A percentile compares a stretch with the other conserved stretches of the same genome.
Conservation (phyloP, 108 stramenopile genomes). For the Cyclotella baltica region DNA sequence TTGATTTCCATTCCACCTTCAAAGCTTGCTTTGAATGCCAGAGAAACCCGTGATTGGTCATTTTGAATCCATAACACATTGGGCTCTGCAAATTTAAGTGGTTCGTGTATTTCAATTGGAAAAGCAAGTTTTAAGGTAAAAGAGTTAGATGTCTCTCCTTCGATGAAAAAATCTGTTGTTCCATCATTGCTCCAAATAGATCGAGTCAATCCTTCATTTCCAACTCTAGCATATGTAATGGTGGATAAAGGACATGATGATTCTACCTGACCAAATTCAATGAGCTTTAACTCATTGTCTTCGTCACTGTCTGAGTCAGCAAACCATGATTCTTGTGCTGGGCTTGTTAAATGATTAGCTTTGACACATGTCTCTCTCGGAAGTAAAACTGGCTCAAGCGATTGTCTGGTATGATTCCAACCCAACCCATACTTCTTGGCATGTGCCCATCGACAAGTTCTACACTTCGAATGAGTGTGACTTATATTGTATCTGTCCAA, state of each 20-base stretch:
- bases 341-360: slow-evolving; percentile 33
- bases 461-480: slow-evolving; percentile 56
- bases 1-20: not conserved
- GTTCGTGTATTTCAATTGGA: slow-evolving; percentile 17
- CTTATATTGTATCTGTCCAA: slow-evolving; percentile 55
- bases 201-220: slow-evolving; percentile 12
- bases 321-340: slow-evolving; percentile 61
- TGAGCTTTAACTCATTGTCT: not conserved
- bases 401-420: slow-evolving; percentile 60
- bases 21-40: slow-evolving; percentile 53
- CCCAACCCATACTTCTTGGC: slow-evolving; percentile 66
- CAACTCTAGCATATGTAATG: slow-evolving; percentile 1
- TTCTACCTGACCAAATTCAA: not conserved
- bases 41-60: slow-evolving; percentile 50
- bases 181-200: slow-evolving; percentile 24
- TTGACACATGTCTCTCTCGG: slow-evolving; percentile 46
- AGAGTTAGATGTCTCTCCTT: slow-evolving; percentile 3
- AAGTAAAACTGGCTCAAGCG: slow-evolving; percentile 36
- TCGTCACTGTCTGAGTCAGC: not conserved
- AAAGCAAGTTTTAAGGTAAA: slow-evolving; percentile 1
- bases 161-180: slow-evolving; percentile 12
- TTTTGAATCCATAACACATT: slow-evolving; percentile 63
- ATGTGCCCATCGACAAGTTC: slow-evolving; percentile 71
- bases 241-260: slow-evolving; percentile 16
- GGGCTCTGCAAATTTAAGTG: not conserved